These are phyloP conservation scores for Penicillium sp. DNA, from an alignment of 2,329 filamentous ascomycete genomes.

Conservation along the genomic window DNA sequence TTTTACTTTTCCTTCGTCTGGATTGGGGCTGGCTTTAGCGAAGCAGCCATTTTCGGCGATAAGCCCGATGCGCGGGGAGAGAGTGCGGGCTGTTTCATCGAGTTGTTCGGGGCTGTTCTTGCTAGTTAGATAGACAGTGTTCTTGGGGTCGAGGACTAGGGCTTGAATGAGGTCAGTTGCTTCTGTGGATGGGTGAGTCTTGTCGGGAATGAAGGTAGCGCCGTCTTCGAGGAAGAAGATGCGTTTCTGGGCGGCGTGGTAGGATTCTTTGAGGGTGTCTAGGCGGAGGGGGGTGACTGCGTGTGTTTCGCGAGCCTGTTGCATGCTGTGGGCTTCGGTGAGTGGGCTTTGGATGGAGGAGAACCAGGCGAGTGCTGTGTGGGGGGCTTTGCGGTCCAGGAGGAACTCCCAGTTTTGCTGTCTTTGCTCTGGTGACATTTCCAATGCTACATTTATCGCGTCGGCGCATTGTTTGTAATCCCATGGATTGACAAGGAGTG, in stretches of 20 bases:
- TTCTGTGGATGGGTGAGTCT: slow-evolving; percentile 71
- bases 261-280: slow-evolving; percentile 62
- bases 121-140: slow-evolving; percentile 89
- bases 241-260: slow-evolving; percentile 63
- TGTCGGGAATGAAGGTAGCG: slow-evolving; percentile 77
- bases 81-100: slow-evolving; percentile 72
- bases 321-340: slow-evolving; percentile 72
- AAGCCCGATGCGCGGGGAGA: slow-evolving; percentile 69
- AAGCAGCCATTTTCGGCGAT: slow-evolving; percentile 95
- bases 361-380: slow-evolving; percentile 83
- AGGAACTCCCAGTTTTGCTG: slow-evolving; percentile 71
- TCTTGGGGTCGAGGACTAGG: slow-evolving; percentile 71
- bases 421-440: slow-evolving; percentile 77
- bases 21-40: slow-evolving; percentile 58
- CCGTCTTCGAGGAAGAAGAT: slow-evolving; percentile 91
- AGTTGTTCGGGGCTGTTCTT: slow-evolving; percentile 80
- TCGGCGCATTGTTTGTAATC: slow-evolving; percentile 84
- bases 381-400: slow-evolving; percentile 68
- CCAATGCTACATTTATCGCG: slow-evolving; percentile 76
- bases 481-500: slow-evolving; percentile 90
- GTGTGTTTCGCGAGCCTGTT: slow-evolving; percentile 75
- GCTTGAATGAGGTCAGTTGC: slow-evolving; percentile 77
- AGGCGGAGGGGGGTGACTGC: slow-evolving; percentile 78
- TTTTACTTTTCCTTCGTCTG: slow-evolving; percentile 50
- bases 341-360: slow-evolving; percentile 68